A percentile compares a stretch with the other conserved stretches of the same genome.
Conservation (phyloP, 2,329 filamentous ascomycete genomes). For the Canariomyces notabilis region DNA sequence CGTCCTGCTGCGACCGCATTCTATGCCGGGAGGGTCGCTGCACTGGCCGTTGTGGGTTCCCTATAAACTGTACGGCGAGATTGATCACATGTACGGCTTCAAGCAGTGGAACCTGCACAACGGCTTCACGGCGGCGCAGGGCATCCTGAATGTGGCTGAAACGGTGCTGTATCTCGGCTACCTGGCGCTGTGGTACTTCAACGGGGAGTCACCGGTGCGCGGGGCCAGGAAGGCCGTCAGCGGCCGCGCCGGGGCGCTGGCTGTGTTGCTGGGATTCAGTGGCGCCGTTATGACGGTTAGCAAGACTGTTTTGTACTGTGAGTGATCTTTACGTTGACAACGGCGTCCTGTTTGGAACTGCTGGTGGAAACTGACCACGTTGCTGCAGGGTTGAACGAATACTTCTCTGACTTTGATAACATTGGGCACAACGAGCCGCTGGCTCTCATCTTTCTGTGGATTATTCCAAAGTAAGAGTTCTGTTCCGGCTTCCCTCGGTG, state of each 20-base stretch:
- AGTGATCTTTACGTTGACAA: conserved; percentile 27
- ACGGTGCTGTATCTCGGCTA: conserved; percentile 34
- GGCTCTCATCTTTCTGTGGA: conserved; percentile 49
- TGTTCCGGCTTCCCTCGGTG: background rate
- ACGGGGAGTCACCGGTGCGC: background rate
- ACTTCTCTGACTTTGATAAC: conserved; percentile 50
- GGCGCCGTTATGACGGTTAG: conserved; percentile 56
- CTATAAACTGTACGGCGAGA: conserved; percentile 72
- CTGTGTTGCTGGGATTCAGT: conserved; percentile 46
- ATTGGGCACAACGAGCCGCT: conserved; percentile 49
- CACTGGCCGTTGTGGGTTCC: conserved; percentile 71
- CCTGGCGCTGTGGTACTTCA: conserved; percentile 31
- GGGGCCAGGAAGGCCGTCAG: conserved; percentile 32
- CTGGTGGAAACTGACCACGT: background rate
- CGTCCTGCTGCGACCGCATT: conserved; percentile 72
- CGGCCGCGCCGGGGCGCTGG: conserved; percentile 41
- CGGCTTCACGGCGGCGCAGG: conserved; percentile 77
- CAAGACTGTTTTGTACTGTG: conserved; percentile 59
- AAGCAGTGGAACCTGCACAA: conserved; percentile 61
- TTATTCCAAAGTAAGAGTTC: conserved; percentile 52
- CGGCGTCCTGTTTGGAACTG: background rate
- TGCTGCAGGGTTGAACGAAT: conserved; percentile 49
- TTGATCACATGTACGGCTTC: conserved; percentile 80
- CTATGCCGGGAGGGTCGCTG: conserved; percentile 70
- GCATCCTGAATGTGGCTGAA: conserved; percentile 37